Conservation (phyloP, 441 rosid genomes). For the Gossypium aridum region DNA sequence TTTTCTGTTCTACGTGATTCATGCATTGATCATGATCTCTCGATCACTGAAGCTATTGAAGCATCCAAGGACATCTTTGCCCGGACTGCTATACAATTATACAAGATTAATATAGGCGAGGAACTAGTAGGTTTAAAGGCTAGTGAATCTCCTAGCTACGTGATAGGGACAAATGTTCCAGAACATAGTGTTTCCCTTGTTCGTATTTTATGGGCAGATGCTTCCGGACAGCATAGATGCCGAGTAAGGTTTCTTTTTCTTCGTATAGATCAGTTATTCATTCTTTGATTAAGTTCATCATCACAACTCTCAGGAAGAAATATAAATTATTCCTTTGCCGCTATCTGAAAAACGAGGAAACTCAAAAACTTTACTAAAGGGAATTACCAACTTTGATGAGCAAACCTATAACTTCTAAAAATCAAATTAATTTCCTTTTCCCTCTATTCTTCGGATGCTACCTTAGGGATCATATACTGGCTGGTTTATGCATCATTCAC, state of each 20-base stretch:
- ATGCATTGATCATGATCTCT: slow-evolving; percentile 65
- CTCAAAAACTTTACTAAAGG: not conserved
- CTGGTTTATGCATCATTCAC: not conserved
- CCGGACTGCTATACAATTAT: slow-evolving; percentile 52
- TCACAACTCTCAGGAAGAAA: not conserved
- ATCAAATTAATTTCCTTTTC: not conserved
- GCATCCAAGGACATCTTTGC: slow-evolving; percentile 72
- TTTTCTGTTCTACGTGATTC: slow-evolving; percentile 72
- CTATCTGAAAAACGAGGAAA: slow-evolving; percentile 3
- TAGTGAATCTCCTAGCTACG: slow-evolving; percentile 19
- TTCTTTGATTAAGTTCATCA: not conserved
- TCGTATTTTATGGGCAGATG: slow-evolving; percentile 84
- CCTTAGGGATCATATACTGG: slow-evolving; percentile 4
- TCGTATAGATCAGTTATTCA: not conserved
- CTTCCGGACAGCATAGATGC: slow-evolving; percentile 94
- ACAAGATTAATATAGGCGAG: slow-evolving; percentile 40
- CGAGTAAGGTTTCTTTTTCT: slow-evolving; percentile 50
- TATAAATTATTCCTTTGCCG: not conserved
- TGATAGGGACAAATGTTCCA: slow-evolving; percentile 21
- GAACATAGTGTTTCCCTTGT: slow-evolving; percentile 39
- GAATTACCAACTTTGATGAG: not conserved
- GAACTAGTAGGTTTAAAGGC: slow-evolving; percentile 23
- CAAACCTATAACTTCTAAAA: not conserved
- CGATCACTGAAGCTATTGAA: slow-evolving; percentile 74
- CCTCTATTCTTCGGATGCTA: not conserved